phyloP scores from a whole-genome alignment of 2,329 filamentous ascomycete genomes.

The Botrytis fabae region DNA sequence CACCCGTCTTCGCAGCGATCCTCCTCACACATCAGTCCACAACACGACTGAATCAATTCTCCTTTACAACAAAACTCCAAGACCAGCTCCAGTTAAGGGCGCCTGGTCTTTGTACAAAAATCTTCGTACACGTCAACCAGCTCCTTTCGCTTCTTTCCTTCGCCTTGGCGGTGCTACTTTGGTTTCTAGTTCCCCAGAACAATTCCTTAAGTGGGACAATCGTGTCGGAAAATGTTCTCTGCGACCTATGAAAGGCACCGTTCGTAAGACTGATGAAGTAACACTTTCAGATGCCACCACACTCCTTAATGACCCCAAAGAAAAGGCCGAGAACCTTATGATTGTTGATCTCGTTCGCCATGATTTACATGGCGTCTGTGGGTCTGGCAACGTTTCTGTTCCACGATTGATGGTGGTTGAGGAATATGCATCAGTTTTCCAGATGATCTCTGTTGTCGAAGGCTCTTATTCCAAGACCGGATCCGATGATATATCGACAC shows the following conservation, averaged over 20 bases:
- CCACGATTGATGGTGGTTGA: slow-evolving; percentile 82
- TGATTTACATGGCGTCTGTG: slow-evolving; percentile 83
- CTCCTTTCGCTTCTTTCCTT: slow-evolving; percentile 71
- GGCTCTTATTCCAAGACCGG: slow-evolving; percentile 54
- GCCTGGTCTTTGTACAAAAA: slow-evolving; percentile 40
- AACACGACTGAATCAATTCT: slow-evolving; percentile 20
- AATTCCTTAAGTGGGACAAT: slow-evolving; percentile 70
- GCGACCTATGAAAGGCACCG: slow-evolving; percentile 94
- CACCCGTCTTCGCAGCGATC: slow-evolving; percentile 20
- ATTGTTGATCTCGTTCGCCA: slow-evolving; percentile 96
- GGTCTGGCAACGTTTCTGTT: slow-evolving; percentile 70
- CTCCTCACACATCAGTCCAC: slow-evolving; percentile 11
- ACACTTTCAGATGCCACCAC: slow-evolving; percentile 71
- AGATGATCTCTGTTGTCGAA: slow-evolving; percentile 86
- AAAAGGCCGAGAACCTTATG: slow-evolving; percentile 96
- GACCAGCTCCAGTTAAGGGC: slow-evolving; percentile 21
- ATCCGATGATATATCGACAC: slow-evolving; percentile 17
- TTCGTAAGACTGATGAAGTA: slow-evolving; percentile 69
- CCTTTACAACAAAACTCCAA: slow-evolving; percentile 25
- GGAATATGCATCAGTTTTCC: slow-evolving; percentile 87
- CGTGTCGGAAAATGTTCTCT: slow-evolving; percentile 68
- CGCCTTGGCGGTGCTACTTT: slow-evolving; percentile 69
- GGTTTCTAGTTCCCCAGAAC: slow-evolving; percentile 82
- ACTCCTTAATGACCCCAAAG: slow-evolving; percentile 79
- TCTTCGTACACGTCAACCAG: slow-evolving; percentile 38